A percentile compares a stretch with the other conserved stretches of the same genome.
Evolutionary conservation across 768 basidiomycete species (phyloP).

Genomic region (Serendipita indica): DNA sequence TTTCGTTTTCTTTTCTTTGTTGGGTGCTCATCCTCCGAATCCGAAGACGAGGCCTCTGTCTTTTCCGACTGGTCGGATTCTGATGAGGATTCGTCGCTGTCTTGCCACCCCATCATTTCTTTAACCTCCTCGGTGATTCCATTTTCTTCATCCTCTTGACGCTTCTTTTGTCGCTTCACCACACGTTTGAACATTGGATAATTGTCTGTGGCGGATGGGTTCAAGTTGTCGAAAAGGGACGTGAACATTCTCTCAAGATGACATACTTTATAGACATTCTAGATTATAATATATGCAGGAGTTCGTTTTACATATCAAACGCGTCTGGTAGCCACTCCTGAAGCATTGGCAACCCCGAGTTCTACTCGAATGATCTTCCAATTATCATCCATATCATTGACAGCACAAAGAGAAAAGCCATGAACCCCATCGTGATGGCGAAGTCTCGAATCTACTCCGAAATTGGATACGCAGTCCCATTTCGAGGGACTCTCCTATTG

Average conservation of each 20-base stretch:
- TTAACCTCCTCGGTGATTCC: slow-evolving; percentile 50
- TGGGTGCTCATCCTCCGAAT: background rate
- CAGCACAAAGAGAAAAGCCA: background rate
- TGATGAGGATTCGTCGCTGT: slow-evolving; percentile 53
- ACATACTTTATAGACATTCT: background rate
- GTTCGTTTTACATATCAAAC: background rate
- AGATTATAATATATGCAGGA: background rate
- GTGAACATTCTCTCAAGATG: background rate
- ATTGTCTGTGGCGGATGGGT: background rate
- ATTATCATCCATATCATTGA: background rate
- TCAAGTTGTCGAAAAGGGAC: too few relatives aligned
- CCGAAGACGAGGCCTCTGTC: slow-evolving; percentile 14
- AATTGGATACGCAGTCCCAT: background rate
- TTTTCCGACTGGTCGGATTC: slow-evolving; percentile 24
- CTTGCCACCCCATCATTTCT: slow-evolving; percentile 48
- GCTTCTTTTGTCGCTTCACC: slow-evolving; percentile 46
- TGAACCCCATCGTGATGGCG: background rate
- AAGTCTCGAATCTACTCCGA: background rate
- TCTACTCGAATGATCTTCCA: background rate
- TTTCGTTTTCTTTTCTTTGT: slow-evolving; percentile 7
- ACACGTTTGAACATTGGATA: slow-evolving; percentile 62
- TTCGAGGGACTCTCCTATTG: background rate
- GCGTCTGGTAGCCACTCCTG: background rate
- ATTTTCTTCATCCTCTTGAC: slow-evolving; percentile 48
- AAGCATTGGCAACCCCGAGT: background rate